Base-by-base conservation (phyloP, 768 basidiomycete genomes). In the Floccularia luteovirens region DNA sequence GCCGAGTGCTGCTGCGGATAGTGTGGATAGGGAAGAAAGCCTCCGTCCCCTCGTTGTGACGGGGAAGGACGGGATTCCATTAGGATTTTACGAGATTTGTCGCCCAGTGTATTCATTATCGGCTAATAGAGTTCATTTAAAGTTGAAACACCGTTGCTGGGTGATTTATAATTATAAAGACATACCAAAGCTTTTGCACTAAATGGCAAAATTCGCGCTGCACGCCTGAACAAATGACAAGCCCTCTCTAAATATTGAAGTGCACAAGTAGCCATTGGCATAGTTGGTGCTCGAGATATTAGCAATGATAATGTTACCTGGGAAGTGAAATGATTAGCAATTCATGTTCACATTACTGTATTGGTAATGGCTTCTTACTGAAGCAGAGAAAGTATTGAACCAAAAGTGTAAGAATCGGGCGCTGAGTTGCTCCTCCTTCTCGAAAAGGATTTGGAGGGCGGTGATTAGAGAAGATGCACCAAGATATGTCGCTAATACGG, bases 381-480 rank as follows among this genome's bases (percentile, higher is more conserved):
- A 77, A 5, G 79, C 79, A 31, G 82, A 82, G 54, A 82, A 83
- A 14, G 74, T 66, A 50, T 86, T 82, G 43, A 80, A 79, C 83
- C 84, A 88, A 49, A 82, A 76, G 53, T 77, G 73, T 56, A 82
- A 68, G 48, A 82, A 80, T 22, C 84, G 70, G 38, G 71, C 70
- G 45, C 74, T 76, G 36, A 85, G 57, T 47, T 78, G 72, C 5
- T 75, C 71, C 52, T 82, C 74, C 44, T 72, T 66, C 27, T 70
- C 61, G 53, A 73, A 79, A 17, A 84, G 58, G 24, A 63, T 66
- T 45, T 77, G 72, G 13, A 82, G 57, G 2, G 74, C 67, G 47
- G 69, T 67, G 22, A 84, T 75, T 38, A 86, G 59, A 27, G 64
- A 75, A 34, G 72, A 69, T 6, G 77, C 73, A 19, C 75, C 65